These are phyloP conservation scores for Madurella mycetomatis DNA, from an alignment of 2,329 filamentous ascomycete genomes.

Conservation along the genomic window DNA sequence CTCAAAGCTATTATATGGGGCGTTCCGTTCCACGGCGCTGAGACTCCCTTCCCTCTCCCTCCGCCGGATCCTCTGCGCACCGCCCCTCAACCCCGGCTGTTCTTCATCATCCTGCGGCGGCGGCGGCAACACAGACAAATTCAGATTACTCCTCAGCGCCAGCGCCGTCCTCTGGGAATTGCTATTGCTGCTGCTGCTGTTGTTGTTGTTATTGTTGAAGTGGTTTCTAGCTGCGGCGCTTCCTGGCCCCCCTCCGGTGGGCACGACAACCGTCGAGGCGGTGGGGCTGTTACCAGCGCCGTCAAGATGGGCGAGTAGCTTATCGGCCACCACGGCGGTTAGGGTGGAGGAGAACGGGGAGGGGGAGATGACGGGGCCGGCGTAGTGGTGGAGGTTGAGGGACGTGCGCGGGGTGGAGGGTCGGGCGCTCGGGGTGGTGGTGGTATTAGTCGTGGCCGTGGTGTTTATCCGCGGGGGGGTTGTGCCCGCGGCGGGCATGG, in stretches of 20 bases:
- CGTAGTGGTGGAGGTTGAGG: slow-evolving; percentile 36
- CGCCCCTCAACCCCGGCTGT: no score
- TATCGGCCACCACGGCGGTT: slow-evolving; percentile 54
- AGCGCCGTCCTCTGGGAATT: no score
- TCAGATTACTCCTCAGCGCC: no score
- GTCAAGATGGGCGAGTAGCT: slow-evolving; percentile 45
- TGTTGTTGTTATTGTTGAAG: no score
- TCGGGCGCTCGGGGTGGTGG: slow-evolving; percentile 17
- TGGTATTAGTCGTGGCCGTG: slow-evolving; percentile 2
- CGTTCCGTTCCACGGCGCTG: slow-evolving; percentile 4
- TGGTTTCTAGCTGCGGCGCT: no score
- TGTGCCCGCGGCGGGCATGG: background rate
- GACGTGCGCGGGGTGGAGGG: slow-evolving; percentile 31
- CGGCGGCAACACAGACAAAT: background rate
- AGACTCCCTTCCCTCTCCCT: slow-evolving; percentile 32
- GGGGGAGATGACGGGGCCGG: slow-evolving; percentile 38
- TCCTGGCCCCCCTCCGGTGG: background rate
- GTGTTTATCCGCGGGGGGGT: slow-evolving; percentile 13
- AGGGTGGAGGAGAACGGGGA: slow-evolving; percentile 58
- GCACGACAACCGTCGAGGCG: background rate
- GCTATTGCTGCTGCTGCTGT: background rate
- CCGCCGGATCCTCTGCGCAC: slow-evolving; percentile 33
- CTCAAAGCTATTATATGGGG: slow-evolving; percentile 8
- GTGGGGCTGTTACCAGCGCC: slow-evolving; percentile 31
- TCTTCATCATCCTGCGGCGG: slow-evolving; percentile 25